Conservation (phyloP, 306 rosid genomes). For the Ormosia emarginata region DNA sequence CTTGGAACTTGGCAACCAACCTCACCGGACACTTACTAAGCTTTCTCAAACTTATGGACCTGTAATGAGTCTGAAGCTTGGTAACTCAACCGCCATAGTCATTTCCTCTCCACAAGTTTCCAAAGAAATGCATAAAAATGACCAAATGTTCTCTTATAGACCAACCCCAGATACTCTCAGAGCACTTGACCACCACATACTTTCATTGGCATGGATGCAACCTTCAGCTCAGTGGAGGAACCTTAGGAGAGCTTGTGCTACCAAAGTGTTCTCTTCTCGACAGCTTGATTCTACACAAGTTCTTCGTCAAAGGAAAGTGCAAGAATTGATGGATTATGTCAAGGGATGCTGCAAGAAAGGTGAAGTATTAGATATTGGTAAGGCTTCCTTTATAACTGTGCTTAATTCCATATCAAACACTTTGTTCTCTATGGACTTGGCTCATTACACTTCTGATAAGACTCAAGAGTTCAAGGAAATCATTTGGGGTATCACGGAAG, state of each 20-base stretch:
- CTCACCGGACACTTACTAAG: not conserved
- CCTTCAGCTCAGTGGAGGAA: slow-evolving; percentile 28
- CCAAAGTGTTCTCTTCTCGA: slow-evolving; percentile 15
- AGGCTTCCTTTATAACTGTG: slow-evolving; percentile 24
- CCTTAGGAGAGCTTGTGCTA: slow-evolving; percentile 32
- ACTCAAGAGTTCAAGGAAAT: slow-evolving; percentile 23
- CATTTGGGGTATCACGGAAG: not conserved
- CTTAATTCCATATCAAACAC: slow-evolving; percentile 39
- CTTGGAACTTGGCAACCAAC: slow-evolving; percentile 22
- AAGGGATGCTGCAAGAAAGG: not conserved
- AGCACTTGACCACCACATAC: not conserved
- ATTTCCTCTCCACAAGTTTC: not conserved
- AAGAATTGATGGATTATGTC: slow-evolving; percentile 1
- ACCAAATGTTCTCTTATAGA: slow-evolving; percentile 28
- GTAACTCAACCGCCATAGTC: not conserved
- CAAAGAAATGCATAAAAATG: slow-evolving; percentile 30
- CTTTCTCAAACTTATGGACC: not conserved
- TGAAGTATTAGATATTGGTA: slow-evolving; percentile 28
- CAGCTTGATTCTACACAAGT: slow-evolving; percentile 32
- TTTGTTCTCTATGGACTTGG: slow-evolving; percentile 39
- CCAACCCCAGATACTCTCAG: slow-evolving; percentile 12
- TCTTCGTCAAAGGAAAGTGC: slow-evolving; percentile 19
- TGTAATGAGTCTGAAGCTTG: not conserved
- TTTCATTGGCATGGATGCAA: slow-evolving; percentile 31
- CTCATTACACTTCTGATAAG: slow-evolving; percentile 26